A percentile compares a stretch with the other conserved stretches of the same genome.
phyloP scores from a whole-genome alignment of 345 rosid genomes.

The Moringa oleifera region DNA sequence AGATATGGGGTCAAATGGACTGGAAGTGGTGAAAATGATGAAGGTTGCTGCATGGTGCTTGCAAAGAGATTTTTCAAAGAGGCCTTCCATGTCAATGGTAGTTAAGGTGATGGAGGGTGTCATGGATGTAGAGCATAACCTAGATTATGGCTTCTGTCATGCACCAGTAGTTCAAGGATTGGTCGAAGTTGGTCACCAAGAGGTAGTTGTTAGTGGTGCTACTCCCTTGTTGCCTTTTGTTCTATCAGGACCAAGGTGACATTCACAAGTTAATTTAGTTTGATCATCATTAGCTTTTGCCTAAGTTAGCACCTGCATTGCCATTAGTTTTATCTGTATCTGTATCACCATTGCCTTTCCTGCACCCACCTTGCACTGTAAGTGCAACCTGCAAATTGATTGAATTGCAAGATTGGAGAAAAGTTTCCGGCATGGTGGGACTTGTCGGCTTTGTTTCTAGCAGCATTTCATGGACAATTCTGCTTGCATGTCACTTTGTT shows the following conservation, averaged over 20 bases:
- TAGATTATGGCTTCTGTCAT: slow-evolving; percentile 5
- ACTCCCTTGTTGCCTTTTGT: slow-evolving; percentile 7
- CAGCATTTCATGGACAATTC: too few relatives aligned
- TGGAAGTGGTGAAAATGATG: slow-evolving; percentile 22
- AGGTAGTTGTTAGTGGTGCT: background rate
- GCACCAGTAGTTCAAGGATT: background rate
- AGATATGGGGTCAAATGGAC: slow-evolving; percentile 12
- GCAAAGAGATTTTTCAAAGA: slow-evolving; percentile 19
- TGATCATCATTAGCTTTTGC: too few relatives aligned
- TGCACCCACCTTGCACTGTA: too few relatives aligned
- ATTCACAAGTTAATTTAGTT: too few relatives aligned
- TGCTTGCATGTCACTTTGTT: too few relatives aligned
- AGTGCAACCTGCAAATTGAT: too few relatives aligned
- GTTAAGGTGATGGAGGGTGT: slow-evolving; percentile 20
- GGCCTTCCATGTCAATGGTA: slow-evolving; percentile 23
- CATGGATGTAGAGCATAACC: slow-evolving; percentile 3
- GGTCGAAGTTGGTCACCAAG: background rate
- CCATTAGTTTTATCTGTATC: too few relatives aligned
- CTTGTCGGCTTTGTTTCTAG: too few relatives aligned
- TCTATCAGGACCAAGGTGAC: slow-evolving; percentile 11
- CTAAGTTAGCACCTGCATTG: too few relatives aligned
- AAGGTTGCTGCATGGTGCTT: slow-evolving; percentile 29
- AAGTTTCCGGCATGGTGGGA: too few relatives aligned
- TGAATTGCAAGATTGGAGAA: too few relatives aligned
- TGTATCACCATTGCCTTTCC: too few relatives aligned